Evolutionary conservation across 768 basidiomycete species (phyloP).

Genomic region (Agaricus sinodeliciosus): DNA sequence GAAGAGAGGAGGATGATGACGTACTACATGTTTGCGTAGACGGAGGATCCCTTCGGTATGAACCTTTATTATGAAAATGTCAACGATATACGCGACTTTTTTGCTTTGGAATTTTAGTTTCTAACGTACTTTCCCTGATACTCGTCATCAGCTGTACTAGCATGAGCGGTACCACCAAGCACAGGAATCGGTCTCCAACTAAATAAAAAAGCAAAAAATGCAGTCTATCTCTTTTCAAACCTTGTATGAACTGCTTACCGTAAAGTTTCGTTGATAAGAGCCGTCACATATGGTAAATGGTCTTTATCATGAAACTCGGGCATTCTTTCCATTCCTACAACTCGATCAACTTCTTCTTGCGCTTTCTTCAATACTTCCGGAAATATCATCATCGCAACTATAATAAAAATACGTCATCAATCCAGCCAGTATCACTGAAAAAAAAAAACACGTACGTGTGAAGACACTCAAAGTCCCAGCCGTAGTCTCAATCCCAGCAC

Average conservation of each 20-base stretch:
- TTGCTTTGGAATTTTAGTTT: neutral
- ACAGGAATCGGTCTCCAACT: slow-evolving; percentile 22
- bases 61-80: slow-evolving; percentile 4
- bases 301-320: slow-evolving; percentile 21
- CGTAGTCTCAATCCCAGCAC: slow-evolving; percentile 17
- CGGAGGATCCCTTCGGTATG: slow-evolving; percentile 27
- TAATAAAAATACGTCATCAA: neutral
- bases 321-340: slow-evolving; percentile 20
- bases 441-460: neutral
- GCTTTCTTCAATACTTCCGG: slow-evolving; percentile 21
- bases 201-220: neutral
- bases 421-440: neutral
- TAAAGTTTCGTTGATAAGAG: slow-evolving; percentile 15
- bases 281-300: slow-evolving; percentile 16
- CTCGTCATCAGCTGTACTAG: slow-evolving; percentile 26
- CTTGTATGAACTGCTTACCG: neutral
- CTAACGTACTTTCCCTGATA: slow-evolving; percentile 23
- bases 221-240: neutral
- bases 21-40: slow-evolving; percentile 20
- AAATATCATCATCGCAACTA: slow-evolving; percentile 23
- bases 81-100: neutral
- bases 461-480: slow-evolving; percentile 20
- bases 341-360: slow-evolving; percentile 24
- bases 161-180: slow-evolving; percentile 26
- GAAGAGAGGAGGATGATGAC: slow-evolving; percentile 3